Conservation (phyloP, 371 early-diverging fungal species). For the Apophysomyces ossiformis region DNA sequence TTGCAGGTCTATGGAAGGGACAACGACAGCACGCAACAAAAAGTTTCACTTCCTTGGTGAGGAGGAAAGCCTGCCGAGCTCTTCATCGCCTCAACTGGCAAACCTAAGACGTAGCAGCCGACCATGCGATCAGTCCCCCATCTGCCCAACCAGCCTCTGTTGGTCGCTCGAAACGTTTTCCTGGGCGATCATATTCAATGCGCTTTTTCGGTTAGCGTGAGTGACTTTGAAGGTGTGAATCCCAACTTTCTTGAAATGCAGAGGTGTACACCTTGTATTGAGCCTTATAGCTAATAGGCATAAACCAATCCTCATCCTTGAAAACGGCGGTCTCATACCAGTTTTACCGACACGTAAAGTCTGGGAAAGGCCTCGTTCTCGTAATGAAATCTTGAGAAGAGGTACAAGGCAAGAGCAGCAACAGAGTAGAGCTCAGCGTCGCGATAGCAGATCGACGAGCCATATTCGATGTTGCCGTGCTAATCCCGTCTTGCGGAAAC, state of each 20-base stretch:
- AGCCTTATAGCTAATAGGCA: neutral
- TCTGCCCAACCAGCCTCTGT: neutral
- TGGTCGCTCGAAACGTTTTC: neutral
- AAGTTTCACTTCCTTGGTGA: neutral
- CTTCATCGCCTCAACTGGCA: slow-evolving; percentile 8
- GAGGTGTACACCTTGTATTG: neutral
- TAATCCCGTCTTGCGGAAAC: too few species aligned
- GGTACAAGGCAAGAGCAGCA: neutral
- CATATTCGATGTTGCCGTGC: neutral
- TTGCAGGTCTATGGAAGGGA: neutral
- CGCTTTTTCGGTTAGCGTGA: slow-evolving; percentile 2
- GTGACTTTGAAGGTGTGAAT: neutral
- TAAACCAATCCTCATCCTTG: neutral
- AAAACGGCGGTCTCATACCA: neutral
- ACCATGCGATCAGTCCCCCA: too few species aligned
- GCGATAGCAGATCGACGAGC: neutral
- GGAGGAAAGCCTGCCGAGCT: neutral
- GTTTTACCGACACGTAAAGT: neutral
- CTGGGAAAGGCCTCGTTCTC: slow-evolving; percentile 1
- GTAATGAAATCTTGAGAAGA: neutral
- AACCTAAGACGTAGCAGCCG: neutral
- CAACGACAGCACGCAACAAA: neutral
- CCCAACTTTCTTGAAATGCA: neutral
- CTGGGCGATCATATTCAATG: slow-evolving; percentile 1
- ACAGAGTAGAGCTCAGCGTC: neutral